Percentiles rank a stretch among this genome's conserved stretches.
phyloP scores from a whole-genome alignment of 169 alveolate genomes.

The Pseudocohnilembus persalinus region DNA sequence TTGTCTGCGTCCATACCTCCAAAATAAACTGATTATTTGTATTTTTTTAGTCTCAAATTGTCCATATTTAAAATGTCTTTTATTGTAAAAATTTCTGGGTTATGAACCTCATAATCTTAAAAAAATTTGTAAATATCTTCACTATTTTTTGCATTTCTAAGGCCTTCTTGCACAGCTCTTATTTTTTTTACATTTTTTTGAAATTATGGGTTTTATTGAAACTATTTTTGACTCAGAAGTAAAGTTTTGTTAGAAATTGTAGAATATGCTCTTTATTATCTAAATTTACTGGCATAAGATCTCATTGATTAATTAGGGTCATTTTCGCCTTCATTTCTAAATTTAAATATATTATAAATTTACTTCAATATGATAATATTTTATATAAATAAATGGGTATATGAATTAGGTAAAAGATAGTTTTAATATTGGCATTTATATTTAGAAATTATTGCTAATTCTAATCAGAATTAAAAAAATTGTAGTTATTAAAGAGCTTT shows the following conservation, averaged over 20 bases:
- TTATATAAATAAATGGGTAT: no score
- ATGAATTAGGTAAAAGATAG: no score
- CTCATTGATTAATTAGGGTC: no score
- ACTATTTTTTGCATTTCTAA: background rate
- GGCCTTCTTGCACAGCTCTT: background rate
- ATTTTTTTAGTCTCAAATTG: conserved; percentile 10
- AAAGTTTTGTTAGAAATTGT: background rate
- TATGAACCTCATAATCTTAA: background rate
- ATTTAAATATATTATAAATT: no score
- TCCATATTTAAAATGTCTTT: background rate
- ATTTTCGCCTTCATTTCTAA: no score
- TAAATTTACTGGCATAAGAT: background rate
- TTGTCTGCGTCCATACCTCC: conserved; percentile 3
- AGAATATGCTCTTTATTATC: background rate
- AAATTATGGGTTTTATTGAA: background rate
- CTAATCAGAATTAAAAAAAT: no score
- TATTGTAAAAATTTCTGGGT: conserved; percentile 9
- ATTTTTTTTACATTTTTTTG: no score
- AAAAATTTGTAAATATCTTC: conserved; percentile 2
- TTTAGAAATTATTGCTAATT: no score
- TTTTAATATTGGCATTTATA: no score
- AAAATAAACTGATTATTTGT: conserved; percentile 13
- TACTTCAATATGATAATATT: no score
- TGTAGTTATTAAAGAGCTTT: no score
- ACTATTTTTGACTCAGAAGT: background rate